Evolutionary conservation across 129 eudicot genomes (phyloP).

Genomic region (Helianthus tuberosus): DNA sequence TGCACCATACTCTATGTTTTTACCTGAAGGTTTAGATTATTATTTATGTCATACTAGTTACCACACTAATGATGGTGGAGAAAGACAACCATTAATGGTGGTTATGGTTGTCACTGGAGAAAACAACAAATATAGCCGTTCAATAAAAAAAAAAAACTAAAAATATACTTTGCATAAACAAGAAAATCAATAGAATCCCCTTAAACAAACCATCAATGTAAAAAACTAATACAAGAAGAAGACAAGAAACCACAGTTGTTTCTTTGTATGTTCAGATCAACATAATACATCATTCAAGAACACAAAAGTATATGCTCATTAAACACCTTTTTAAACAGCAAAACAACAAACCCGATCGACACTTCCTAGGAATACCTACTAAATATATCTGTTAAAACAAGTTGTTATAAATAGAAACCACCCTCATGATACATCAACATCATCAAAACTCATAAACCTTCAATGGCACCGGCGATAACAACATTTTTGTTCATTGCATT

Average conservation of each 20-base stretch:
- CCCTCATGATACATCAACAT: conserved; percentile 2
- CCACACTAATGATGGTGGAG: no score
- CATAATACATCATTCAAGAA: background rate
- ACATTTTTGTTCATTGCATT: conserved; percentile 1
- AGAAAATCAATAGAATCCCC: no score
- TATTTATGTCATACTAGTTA: no score
- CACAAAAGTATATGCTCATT: conserved; percentile 18
- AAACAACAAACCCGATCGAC: background rate
- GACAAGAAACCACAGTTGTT: conserved; percentile 20
- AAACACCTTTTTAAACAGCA: background rate
- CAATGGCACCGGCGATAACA: conserved; percentile 4
- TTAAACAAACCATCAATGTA: background rate
- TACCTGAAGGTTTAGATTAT: no score
- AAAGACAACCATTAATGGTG: no score
- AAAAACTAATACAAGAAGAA: background rate
- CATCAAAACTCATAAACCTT: background rate
- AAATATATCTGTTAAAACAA: background rate
- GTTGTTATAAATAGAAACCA: conserved; percentile 17
- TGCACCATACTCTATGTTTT: no score
- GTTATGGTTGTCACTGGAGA: no score
- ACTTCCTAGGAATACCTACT: conserved; percentile 5
- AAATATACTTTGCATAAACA: no score
- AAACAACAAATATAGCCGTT: no score
- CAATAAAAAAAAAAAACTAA: no score
- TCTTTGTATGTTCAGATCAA: conserved; percentile 26